A percentile compares a stretch with the other conserved stretches of the same genome.
Evolutionary conservation across 805 yeast species (phyloP).

Genomic region (Maudiozyma pseudohumilis): DNA sequence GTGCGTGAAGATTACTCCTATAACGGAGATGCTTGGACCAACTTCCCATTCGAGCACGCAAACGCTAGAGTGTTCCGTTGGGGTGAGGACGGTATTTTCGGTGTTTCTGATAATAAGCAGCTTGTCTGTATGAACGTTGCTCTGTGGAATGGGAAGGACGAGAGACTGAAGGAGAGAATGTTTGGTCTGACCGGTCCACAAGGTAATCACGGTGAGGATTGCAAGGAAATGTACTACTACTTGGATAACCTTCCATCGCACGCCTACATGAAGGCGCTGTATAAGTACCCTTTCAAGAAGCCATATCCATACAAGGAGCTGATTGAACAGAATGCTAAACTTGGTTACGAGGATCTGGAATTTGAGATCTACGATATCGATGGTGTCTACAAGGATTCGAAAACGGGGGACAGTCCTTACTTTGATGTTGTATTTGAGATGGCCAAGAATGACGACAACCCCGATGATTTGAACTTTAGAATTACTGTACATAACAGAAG

Average conservation of each 20-base stretch:
- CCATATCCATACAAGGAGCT: slow-evolving; percentile 73
- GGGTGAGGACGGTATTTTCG: slow-evolving; percentile 95
- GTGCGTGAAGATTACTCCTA: slow-evolving; percentile 82
- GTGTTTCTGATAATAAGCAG: slow-evolving; percentile 79
- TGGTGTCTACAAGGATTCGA: slow-evolving; percentile 49
- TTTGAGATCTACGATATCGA: slow-evolving; percentile 71
- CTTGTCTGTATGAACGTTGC: slow-evolving; percentile 66
- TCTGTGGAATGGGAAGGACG: slow-evolving; percentile 86
- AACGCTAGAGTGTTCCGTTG: slow-evolving; percentile 75
- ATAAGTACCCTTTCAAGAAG: slow-evolving; percentile 79
- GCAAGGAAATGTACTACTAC: slow-evolving; percentile 75
- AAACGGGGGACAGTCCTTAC: slow-evolving; percentile 50
- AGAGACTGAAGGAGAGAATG: slow-evolving; percentile 71
- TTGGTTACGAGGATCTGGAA: slow-evolving; percentile 62
- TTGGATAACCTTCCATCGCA: slow-evolving; percentile 90
- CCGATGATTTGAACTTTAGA: slow-evolving; percentile 72
- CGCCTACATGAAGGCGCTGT: slow-evolving; percentile 81
- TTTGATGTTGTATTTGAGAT: slow-evolving; percentile 84
- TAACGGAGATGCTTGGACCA: slow-evolving; percentile 86
- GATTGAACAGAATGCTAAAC: slow-evolving; percentile 53
- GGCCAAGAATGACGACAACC: slow-evolving; percentile 77
- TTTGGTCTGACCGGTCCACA: slow-evolving; percentile 88
- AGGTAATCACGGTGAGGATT: slow-evolving; percentile 96
- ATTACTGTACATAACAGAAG: slow-evolving; percentile 85
- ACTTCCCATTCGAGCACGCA: slow-evolving; percentile 80